Base-by-base conservation (phyloP, 1,139 yeast genomes). In the Yamadazyma trypodendri region DNA sequence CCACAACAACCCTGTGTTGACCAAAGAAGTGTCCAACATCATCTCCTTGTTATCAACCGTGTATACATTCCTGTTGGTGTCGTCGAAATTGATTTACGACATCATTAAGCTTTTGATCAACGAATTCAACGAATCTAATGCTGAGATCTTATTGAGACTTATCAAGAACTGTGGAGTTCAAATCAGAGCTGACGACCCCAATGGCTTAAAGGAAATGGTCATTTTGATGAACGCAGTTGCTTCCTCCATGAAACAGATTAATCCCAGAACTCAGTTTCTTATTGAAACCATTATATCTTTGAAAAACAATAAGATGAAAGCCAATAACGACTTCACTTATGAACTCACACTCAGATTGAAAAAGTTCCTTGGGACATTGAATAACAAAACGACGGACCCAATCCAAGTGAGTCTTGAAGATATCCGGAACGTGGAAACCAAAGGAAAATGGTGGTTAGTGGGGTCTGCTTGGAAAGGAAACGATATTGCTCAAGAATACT, bases 401-500 rank as follows among this genome's bases (percentile, higher is more conserved):
- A 70, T 94, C 23, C 89, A 86, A 50, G 97, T 92, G 1, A 69
- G 88, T 2, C 66, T 94, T 24, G 82, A 79, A 34, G 99, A 94
- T 63, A 89, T 94, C 41, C 79, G 77, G 35, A 79, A 77, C 45
- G 74, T 87, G 21, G 86, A 81, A 10, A 77, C 82, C 0, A 77
- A 81, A 46, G 98, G 98, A 39, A 92, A 90, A 60, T 94, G 99
- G 99, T 94, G 98, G 99, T 70, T 92, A 31, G 90, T 94, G 25
- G 98, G 99, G 32, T 86, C 97, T 3, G 96, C 98, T 0, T 92
- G 97, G 97, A 85, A 79, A 53, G 90, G 90, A 1, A 53, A 55
- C 35, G 72, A 70, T 23, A 38, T 38, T 2, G 62, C 56, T 10
- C 64, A 60, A 10, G 35, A 27, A 2, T 56, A 61, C 32, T 44